phyloP scores from a whole-genome alignment of 129 eudicot genomes.

The Apium graveolens region DNA sequence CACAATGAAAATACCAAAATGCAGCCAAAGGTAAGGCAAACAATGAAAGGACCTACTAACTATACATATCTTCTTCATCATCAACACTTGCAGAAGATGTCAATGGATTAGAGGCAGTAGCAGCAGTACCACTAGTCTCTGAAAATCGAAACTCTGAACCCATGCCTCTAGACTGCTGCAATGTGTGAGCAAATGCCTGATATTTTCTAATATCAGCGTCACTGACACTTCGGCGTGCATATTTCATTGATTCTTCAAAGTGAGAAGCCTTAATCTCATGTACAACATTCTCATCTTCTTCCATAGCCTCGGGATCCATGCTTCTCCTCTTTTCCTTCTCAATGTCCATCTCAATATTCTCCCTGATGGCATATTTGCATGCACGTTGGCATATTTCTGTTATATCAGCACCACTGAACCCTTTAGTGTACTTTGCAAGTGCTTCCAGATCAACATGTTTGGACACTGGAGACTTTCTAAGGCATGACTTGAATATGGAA shows the following conservation, averaged over 20 bases:
- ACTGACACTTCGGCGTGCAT: constrained; percentile 59
- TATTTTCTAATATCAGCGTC: constrained; percentile 60
- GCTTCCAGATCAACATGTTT: constrained; percentile 72
- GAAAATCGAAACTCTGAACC: constrained; percentile 47
- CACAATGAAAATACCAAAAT: background rate
- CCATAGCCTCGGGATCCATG: constrained; percentile 58
- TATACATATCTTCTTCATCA: constrained; percentile 55
- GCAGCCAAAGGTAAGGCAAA: too few species aligned
- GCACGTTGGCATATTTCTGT: constrained; percentile 92
- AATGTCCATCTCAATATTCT: constrained; percentile 57
- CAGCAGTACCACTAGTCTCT: constrained; percentile 21
- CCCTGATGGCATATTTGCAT: constrained; percentile 58
- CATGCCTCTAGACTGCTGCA: constrained; percentile 57
- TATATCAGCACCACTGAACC: constrained; percentile 94
- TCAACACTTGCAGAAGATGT: constrained; percentile 40
- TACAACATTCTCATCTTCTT: constrained; percentile 47
- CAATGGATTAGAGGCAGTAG: constrained; percentile 27
- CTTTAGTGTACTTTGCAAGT: constrained; percentile 89
- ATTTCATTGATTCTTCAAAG: constrained; percentile 66
- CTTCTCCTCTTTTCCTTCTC: constrained; percentile 56
- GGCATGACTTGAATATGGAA: constrained; percentile 71
- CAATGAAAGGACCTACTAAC: constrained; percentile 10
- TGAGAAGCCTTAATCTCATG: constrained; percentile 51
- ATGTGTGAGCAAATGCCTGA: constrained; percentile 59
- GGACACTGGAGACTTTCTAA: constrained; percentile 82